These are phyloP conservation scores for Hordeum marinum DNA, from an alignment of 176 grass and related monocot genomes.

Conservation along the genomic window DNA sequence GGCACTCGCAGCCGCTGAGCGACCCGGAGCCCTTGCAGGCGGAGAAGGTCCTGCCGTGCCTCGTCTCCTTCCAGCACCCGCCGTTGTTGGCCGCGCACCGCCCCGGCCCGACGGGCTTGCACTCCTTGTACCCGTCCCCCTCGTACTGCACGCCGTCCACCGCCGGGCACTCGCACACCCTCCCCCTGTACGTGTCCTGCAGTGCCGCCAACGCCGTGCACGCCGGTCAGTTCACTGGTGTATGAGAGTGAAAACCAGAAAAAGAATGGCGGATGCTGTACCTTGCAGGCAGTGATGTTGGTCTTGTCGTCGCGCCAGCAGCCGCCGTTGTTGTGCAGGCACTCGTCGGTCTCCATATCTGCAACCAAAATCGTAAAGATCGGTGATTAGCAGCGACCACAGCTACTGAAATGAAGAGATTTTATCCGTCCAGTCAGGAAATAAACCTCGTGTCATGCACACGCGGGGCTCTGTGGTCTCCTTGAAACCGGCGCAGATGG, in stretches of 20 bases:
- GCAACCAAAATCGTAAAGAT: not conserved
- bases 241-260: no score
- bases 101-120: constrained; percentile 73
- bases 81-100: constrained; percentile 77
- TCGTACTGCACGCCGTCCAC: constrained; percentile 64
- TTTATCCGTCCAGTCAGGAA: no score
- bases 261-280: not conserved
- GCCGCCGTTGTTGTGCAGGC: constrained; percentile 65
- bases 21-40: constrained; percentile 60
- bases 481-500: constrained; percentile 85
- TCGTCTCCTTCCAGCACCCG: constrained; percentile 75
- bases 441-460: constrained; percentile 66
- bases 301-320: constrained; percentile 59
- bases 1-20: constrained; percentile 59
- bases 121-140: constrained; percentile 78
- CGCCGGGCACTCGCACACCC: constrained; percentile 70
- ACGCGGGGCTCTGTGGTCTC: constrained; percentile 77
- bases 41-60: constrained; percentile 49
- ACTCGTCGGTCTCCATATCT: constrained; percentile 81
- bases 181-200: constrained; percentile 90
- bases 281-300: constrained; percentile 77
- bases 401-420: not conserved
- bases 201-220: not conserved
- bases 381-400: not conserved
- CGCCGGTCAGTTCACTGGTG: no score